These are phyloP conservation scores for Cupressus sempervirens DNA, from an alignment of 75 land plant species.

Conservation along the genomic window DNA sequence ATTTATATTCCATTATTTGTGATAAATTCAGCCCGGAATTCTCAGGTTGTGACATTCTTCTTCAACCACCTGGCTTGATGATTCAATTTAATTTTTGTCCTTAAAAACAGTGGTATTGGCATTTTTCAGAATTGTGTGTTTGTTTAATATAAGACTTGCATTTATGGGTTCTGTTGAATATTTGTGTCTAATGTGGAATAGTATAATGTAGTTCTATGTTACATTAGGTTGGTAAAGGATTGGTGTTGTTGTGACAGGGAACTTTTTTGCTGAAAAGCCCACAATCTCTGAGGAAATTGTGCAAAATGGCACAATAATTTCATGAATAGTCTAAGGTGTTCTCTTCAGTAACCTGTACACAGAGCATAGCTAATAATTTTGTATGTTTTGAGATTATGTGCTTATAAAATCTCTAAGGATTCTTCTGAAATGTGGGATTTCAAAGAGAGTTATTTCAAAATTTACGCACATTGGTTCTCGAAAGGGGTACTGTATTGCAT, in stretches of 20 bases:
- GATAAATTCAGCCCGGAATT: background rate
- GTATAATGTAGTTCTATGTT: background rate
- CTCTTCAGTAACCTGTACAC: background rate
- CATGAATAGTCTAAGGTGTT: background rate
- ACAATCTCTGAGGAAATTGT: background rate
- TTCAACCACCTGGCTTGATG: background rate
- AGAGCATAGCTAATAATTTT: background rate
- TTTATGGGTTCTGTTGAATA: background rate
- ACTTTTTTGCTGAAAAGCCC: background rate
- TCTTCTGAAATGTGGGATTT: slow-evolving; percentile 1
- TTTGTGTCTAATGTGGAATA: background rate
- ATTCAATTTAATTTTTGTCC: background rate
- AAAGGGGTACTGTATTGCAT: background rate
- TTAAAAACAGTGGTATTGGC: background rate
- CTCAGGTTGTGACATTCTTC: background rate
- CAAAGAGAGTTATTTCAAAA: background rate
- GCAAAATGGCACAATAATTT: background rate
- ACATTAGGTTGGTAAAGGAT: background rate
- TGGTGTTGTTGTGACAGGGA: background rate
- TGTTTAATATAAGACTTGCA: background rate
- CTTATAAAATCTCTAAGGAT: background rate
- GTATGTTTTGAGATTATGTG: background rate
- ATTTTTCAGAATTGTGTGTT: background rate
- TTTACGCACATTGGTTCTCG: background rate
- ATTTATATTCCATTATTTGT: background rate